These are phyloP conservation scores for Tetrapyrgos nigripes DNA, from an alignment of 1,284 basidiomycete genomes.

Conservation along the genomic window DNA sequence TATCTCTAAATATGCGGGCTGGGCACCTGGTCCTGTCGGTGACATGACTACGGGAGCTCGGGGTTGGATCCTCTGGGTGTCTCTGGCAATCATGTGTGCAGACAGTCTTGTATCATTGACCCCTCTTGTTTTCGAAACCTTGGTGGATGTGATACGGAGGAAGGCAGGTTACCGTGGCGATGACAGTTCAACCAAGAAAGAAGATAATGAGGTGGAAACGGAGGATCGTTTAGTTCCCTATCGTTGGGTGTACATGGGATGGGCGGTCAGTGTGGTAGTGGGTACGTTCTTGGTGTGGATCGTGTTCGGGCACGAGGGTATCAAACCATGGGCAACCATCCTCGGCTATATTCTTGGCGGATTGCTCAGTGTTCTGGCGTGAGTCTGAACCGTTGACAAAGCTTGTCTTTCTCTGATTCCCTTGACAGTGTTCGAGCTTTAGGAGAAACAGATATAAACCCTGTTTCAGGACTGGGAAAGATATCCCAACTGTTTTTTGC, in stretches of 20 bases:
- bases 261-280: constrained; percentile 64
- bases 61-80: constrained; percentile 95
- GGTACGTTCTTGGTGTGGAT: constrained; percentile 86
- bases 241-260: constrained; percentile 79
- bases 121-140: constrained; percentile 67
- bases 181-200: constrained; percentile 31
- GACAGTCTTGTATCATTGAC: constrained; percentile 89
- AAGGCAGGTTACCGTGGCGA: constrained; percentile 26
- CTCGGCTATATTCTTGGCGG: constrained; percentile 86
- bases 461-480: constrained; percentile 94
- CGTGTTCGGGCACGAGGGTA: constrained; percentile 89
- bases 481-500: constrained; percentile 95
- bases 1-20: constrained; percentile 79
- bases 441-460: constrained; percentile 94
- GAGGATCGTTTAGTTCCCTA: constrained; percentile 83
- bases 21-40: constrained; percentile 90
- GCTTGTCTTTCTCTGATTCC: constrained; percentile 5
- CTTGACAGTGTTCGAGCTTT: constrained; percentile 80
- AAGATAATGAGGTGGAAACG: constrained; percentile 81
- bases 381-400: constrained; percentile 28
- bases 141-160: constrained; percentile 46
- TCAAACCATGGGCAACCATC: constrained; percentile 93
- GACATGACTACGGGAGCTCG: constrained; percentile 86
- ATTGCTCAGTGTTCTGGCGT: constrained; percentile 89
- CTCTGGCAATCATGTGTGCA: constrained; percentile 93